Evolutionary conservation across 1,284 basidiomycete genomes (phyloP), one percentile per base, ranked within the genome.

Genomic region (Rhodotorula sp.): DNA sequence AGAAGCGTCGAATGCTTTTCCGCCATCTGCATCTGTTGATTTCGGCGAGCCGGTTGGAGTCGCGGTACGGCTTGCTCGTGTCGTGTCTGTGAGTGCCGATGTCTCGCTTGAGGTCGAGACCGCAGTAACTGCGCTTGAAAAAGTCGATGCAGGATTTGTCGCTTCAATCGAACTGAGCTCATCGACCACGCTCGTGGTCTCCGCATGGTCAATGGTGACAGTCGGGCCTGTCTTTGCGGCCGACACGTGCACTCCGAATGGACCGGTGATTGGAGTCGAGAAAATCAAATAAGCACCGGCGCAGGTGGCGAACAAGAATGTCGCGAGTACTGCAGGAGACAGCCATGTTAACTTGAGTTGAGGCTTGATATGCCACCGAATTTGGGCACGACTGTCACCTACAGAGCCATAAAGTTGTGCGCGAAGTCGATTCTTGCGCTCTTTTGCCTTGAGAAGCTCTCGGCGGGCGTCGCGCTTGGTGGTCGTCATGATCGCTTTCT

Each of bases 31-130:
- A 1, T 20, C 20, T 1, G 57, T 52, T 8, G 61, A 57, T 1
- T 58, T 60, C 29, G 63, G 49, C 52, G 66, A 62, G 23, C 62
- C 34, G 6, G 51, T 48, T 43, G 49, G 29, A 3, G 56, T 43
- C 4, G 47, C 4, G 10, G n/a, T 47, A 4, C n/a, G 29, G 5
- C 31, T 5, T 12, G 62, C 46, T 2, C 59, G 8, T 39, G 34
- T 16, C 14, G 68, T 43, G 39, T 10, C 8, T 0, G 52, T 1
- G 49, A 2, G 2, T 18, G 49, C 3, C 6, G 20, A 18, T 1
- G 23, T 8, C 2, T 51, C 49, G 20, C 20, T 51, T 10, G 20
- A 23, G 49, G 20, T 51, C 4, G 48, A 18, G 18, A 23, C 3
- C 48, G 48, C 16, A 12, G 48, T 4, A 5, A 18, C 48, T 18